phyloP scores from a whole-genome alignment of 345 rosid genomes.

The Lepidium africanum region DNA sequence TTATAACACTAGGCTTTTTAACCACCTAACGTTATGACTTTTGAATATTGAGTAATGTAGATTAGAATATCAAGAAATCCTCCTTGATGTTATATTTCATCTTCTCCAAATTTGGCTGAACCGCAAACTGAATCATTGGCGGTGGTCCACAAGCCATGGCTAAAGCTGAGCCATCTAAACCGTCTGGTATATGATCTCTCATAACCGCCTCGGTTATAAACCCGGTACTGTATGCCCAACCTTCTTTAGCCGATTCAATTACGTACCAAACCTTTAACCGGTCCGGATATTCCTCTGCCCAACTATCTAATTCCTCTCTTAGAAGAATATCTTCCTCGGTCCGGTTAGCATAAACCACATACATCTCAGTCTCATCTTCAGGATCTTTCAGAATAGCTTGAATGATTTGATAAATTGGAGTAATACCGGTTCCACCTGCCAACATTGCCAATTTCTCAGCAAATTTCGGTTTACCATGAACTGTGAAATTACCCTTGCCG shows the following conservation, averaged over 20 bases:
- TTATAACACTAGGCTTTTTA: background rate
- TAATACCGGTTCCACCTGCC: conserved; percentile 91
- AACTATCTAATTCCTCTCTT: conserved; percentile 63
- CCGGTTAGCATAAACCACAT: conserved; percentile 71
- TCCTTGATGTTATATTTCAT: conserved; percentile 63
- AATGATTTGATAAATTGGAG: conserved; percentile 78
- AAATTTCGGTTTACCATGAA: conserved; percentile 60
- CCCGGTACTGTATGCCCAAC: conserved; percentile 72
- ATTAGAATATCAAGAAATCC: conserved; percentile 58
- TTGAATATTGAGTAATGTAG: background rate
- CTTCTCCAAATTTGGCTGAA: conserved; percentile 89
- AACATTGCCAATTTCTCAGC: conserved; percentile 73
- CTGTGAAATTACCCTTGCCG: conserved; percentile 58
- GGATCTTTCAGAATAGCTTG: conserved; percentile 70
- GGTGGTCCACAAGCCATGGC: conserved; percentile 94
- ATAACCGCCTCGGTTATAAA: conserved; percentile 55
- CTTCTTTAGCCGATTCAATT: conserved; percentile 45
- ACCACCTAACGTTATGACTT: background rate
- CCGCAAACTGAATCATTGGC: conserved; percentile 86
- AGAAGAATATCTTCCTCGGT: conserved; percentile 74
- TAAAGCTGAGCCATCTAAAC: conserved; percentile 40
- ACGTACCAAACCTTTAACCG: conserved; percentile 92
- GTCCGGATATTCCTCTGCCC: conserved; percentile 45
- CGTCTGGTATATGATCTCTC: conserved; percentile 58
- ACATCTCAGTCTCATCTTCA: conserved; percentile 67